Percentiles rank a stretch among this genome's conserved stretches.
Conservation (phyloP, 179 eudicot genomes). For the Drosera spatulata region DNA sequence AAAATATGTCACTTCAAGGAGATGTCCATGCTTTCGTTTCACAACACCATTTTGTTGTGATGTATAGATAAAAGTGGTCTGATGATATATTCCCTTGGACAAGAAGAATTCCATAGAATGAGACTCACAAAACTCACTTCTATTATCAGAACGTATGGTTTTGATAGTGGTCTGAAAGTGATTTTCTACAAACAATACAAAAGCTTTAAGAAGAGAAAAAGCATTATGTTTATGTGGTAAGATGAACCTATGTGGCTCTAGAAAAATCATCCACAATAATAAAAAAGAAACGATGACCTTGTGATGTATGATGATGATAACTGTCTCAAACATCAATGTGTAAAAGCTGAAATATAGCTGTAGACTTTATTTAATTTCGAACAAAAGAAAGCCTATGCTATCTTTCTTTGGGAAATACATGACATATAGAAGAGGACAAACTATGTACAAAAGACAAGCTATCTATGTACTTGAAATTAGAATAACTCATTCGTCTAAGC, state of each 20-base stretch:
- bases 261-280: conserved; percentile 6
- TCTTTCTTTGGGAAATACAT: background rate
- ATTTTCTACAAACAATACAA: background rate
- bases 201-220: background rate
- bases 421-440: too few relatives aligned
- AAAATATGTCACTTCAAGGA: background rate
- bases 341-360: background rate
- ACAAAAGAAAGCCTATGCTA: background rate
- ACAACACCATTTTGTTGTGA: background rate
- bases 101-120: background rate
- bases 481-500: too few relatives aligned
- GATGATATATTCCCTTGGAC: too few relatives aligned
- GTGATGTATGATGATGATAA: background rate
- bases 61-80: background rate
- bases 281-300: background rate
- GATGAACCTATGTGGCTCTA: conserved; percentile 1
- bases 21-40: background rate
- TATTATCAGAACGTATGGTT: background rate
- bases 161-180: background rate
- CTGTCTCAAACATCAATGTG: background rate
- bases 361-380: background rate
- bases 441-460: too few relatives aligned
- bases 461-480: too few relatives aligned
- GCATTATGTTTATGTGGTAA: background rate
- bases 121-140: background rate